Base-by-base conservation (phyloP, 2,329 filamentous ascomycete species). In the Talaromyces amestolkiae region DNA sequence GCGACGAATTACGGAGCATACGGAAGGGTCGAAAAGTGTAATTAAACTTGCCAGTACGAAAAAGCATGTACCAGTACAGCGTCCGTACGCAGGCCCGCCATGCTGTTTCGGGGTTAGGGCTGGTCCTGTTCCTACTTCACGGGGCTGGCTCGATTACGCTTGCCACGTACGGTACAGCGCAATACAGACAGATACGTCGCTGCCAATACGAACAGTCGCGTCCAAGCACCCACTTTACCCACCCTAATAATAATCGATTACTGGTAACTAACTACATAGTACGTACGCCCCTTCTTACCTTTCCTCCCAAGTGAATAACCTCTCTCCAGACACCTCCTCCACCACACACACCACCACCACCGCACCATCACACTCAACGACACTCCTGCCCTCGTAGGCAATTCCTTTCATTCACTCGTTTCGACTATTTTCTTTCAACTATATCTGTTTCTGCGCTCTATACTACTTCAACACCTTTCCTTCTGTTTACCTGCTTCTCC, bases 351-450 rank as follows among this genome's bases (percentile, higher is more conserved):
- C 63, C 65, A 56, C 22, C 24, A 35, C 59, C 59, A 31, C 27
- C 27, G 7, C 27, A 31, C 27, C 27, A 31, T 7, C 27, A 31
- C 27, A 31, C 27, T 31, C 27, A 31, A 6, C 27, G 27, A 31
- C 41, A 27, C 17, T 54, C 51, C 47, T 53, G 45, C 47, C 47
- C 35, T 17, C 27, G 45, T n/a, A 62, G 60, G 45, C 37, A 54
- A 35, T 58, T 60, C 37, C 60, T 49, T 64, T 66, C 63, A 67
- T 69, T 65, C 66, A 64, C 63, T 68, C 66, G 51, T 68, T 67
- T 33, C 49, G 51, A 35, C 51, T 37, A 35, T 35, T 60, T 39
- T 39, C 31, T 45, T 60, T 63, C 39, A n/a, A 51, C 43, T 37
- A 41, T 45, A 49, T 66, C 51, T 58, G 49, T 37, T 63, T 45